phyloP scores from a whole-genome alignment of 768 basidiomycete genomes.

The Russula virescens region DNA sequence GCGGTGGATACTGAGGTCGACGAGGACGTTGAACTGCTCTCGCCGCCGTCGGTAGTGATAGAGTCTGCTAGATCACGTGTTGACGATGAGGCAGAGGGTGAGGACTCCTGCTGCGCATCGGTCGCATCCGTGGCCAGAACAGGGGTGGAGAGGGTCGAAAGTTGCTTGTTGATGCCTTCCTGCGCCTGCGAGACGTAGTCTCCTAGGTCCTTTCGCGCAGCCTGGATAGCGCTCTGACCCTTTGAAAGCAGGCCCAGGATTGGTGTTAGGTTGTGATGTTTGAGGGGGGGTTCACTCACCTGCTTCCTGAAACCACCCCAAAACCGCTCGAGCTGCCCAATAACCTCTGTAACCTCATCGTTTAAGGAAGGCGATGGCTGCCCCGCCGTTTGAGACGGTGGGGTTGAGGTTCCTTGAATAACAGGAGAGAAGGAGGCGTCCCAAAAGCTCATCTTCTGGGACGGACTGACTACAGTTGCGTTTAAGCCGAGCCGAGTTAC shows the following conservation, averaged over 20 bases:
- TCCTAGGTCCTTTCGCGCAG: conserved; percentile 66
- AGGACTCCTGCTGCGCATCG: background rate
- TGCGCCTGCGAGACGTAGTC: conserved; percentile 76
- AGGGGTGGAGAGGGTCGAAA: conserved; percentile 30
- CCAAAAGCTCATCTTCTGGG: conserved; percentile 25
- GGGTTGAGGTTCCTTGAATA: conserved; percentile 14
- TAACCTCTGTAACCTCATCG: conserved; percentile 84
- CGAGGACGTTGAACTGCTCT: conserved; percentile 25
- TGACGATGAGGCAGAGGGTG: conserved; percentile 27
- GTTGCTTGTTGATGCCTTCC: conserved; percentile 62
- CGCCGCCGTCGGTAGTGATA: conserved; percentile 24
- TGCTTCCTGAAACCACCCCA: conserved; percentile 93
- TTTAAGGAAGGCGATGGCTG: conserved; percentile 57
- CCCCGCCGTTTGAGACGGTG: conserved; percentile 27
- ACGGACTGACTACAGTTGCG: background rate
- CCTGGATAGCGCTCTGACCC: conserved; percentile 65
- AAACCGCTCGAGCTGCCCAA: conserved; percentile 78
- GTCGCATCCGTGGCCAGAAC: conserved; percentile 7
- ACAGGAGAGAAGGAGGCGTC: conserved; percentile 9
- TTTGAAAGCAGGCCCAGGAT: conserved; percentile 26
- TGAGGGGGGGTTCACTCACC: conserved; percentile 38
- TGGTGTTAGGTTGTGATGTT: background rate
- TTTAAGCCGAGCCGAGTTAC: background rate
- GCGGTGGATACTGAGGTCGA: conserved; percentile 21
- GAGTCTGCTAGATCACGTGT: conserved; percentile 16